A percentile compares a stretch with the other conserved stretches of the same genome.
Conservation (phyloP, 306 rosid genomes). For the Fragaria nilgerrensis region DNA sequence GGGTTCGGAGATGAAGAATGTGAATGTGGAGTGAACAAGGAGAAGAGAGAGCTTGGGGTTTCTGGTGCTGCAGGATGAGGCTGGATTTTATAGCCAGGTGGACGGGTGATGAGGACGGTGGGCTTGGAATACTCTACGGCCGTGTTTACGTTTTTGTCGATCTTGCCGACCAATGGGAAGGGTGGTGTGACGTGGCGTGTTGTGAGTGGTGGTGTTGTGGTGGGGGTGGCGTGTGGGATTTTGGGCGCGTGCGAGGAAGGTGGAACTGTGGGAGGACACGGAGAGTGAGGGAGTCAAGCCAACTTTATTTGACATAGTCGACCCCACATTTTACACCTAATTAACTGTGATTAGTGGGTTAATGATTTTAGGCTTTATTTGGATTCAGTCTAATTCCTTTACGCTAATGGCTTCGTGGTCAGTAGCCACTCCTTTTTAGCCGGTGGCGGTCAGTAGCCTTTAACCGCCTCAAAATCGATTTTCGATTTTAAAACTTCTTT, state of each 20-base stretch:
- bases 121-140: neutral
- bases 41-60: neutral
- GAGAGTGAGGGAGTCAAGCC: slow-evolving; percentile 23
- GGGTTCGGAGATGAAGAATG: neutral
- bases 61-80: neutral
- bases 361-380: neutral
- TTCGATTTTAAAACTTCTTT: no score
- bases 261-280: neutral
- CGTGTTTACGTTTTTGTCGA: neutral
- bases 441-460: neutral
- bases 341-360: neutral
- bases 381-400: neutral
- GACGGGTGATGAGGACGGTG: slow-evolving; percentile 4
- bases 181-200: slow-evolving; percentile 14
- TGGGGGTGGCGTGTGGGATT: neutral
- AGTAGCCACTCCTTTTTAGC: neutral
- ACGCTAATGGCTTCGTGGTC: slow-evolving; percentile 8
- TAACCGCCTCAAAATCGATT: neutral
- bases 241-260: neutral
- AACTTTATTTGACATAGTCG: slow-evolving; percentile 7
- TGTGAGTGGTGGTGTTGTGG: neutral
- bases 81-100: slow-evolving; percentile 9
- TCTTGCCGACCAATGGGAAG: neutral
- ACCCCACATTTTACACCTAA: neutral
- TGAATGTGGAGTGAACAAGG: neutral